Base-by-base conservation (phyloP, 495 filamentous ascomycete species). In the Hypoxylon crocopeplum region DNA sequence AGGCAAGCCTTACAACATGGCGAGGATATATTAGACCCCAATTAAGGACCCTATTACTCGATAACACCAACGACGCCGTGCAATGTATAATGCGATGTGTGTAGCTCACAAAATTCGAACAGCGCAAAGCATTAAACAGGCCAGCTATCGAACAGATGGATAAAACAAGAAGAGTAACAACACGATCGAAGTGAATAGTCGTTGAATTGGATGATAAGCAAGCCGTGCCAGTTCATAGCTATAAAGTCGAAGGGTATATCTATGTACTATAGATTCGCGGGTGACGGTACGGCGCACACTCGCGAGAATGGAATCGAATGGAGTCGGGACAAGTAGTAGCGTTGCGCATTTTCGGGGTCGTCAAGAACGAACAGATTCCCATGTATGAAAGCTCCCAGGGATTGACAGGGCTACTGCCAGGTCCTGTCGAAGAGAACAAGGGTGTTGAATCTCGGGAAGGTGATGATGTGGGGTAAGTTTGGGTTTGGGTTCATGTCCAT, bases 1-100 rank as follows among this genome's bases (percentile, higher is more conserved):
- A 49, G 25, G 12, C 30, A 12, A 38, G 47, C n/a, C 68, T 68
- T 65, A 70, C 68, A 70, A 70, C 68, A 70, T 70, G 40, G 7
- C 16, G 48, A 39, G 10, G 27, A 7, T 39, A 44, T 40, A 30
- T 5, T 36, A 17, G 27, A 25, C 21, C 25, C 30, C 16, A 33
- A 58, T 38, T 36, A 33, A 24, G 39, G 8, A n/a, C n/a, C n/a
- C n/a, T n/a, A n/a, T n/a, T 10, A 40, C 25, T 32, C 24, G 22
- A 49, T 32, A 36, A 41, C 12, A 39, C 20, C n/a, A 33, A 30
- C n/a, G 29, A 30, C 8, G 40, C 33, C 29, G 30, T 40, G 36
- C 37, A 56, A 52, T 52, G 16, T 16, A 33, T 19, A 30, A 25
- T 51, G 25, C 25, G 25, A 29, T 5, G 5, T 1, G 50, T 22